Percentiles rank a stretch among this genome's conserved stretches.
Conservation (phyloP, 1,284 basidiomycete species). For the Neonothopanus nambi region DNA sequence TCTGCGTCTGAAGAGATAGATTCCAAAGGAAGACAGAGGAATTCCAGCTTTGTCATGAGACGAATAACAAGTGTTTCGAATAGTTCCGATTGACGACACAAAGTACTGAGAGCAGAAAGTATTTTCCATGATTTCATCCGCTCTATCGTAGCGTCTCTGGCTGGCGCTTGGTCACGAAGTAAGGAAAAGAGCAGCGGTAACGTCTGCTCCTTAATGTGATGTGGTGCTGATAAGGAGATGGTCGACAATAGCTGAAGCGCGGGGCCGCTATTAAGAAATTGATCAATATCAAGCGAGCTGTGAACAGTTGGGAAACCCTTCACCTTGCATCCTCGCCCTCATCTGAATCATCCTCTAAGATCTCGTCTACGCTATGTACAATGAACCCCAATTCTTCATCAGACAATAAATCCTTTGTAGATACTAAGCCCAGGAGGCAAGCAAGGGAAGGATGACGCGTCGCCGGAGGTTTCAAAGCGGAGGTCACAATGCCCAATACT, state of each 20-base stretch:
- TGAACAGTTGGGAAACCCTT: neutral
- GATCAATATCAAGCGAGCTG: conserved; percentile 6
- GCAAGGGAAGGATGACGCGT: conserved; percentile 62
- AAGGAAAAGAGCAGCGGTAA: conserved; percentile 79
- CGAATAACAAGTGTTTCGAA: conserved; percentile 87
- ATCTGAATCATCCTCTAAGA: conserved; percentile 58
- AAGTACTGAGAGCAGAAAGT: conserved; percentile 69
- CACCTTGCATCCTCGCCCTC: conserved; percentile 62
- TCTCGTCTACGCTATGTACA: conserved; percentile 75
- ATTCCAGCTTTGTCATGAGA: conserved; percentile 78
- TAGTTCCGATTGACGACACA: conserved; percentile 77
- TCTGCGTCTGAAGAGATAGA: conserved; percentile 28
- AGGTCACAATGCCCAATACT: conserved; percentile 65
- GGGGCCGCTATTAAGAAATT: conserved; percentile 41
- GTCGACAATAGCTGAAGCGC: conserved; percentile 69
- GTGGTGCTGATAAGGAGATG: conserved; percentile 64
- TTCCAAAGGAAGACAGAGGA: conserved; percentile 52
- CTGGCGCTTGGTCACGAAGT: conserved; percentile 69
- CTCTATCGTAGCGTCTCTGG: conserved; percentile 51
- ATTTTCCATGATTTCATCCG: conserved; percentile 67
- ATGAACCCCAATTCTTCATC: conserved; percentile 79
- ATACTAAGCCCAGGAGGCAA: conserved; percentile 64
- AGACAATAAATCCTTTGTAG: conserved; percentile 61
- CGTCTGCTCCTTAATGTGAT: conserved; percentile 74
- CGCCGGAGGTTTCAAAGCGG: conserved; percentile 57